Conservation (phyloP, 1,284 basidiomycete species). For the Peniophora sp. region DNA sequence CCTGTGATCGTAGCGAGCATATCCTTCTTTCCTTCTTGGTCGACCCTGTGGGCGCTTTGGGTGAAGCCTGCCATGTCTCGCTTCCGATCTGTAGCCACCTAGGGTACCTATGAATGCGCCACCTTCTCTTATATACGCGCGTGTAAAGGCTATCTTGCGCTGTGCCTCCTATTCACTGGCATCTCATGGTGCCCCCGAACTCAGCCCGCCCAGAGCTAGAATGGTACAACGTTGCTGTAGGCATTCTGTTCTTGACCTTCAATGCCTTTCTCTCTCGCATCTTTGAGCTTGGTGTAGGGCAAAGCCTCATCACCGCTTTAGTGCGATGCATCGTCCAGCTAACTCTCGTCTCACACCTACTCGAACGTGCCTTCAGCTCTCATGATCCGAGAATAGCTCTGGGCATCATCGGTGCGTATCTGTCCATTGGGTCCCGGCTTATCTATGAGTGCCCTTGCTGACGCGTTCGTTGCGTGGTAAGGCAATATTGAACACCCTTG, state of each 20-base stretch:
- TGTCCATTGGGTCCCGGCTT: not conserved
- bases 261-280: conserved; percentile 53
- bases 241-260: conserved; percentile 64
- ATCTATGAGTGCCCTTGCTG: not conserved
- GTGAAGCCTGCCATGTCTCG: no score
- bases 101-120: no score
- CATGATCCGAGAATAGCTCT: conserved; percentile 68
- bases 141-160: no score
- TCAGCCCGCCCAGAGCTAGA: conserved; percentile 25
- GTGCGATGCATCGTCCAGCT: conserved; percentile 73
- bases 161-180: no score
- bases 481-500: conserved; percentile 67
- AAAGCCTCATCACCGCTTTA: conserved; percentile 61
- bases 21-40: no score
- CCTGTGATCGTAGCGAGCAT: no score
- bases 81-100: no score
- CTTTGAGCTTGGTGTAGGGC: conserved; percentile 63
- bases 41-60: no score
- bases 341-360: conserved; percentile 57
- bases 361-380: conserved; percentile 70
- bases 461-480: not conserved
- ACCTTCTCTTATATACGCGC: no score
- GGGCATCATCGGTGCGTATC: conserved; percentile 57
- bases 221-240: conserved; percentile 69
- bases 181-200: no score